These are phyloP conservation scores for Coniochaeta prunicola DNA, from an alignment of 2,329 filamentous ascomycete genomes.

Conservation along the genomic window DNA sequence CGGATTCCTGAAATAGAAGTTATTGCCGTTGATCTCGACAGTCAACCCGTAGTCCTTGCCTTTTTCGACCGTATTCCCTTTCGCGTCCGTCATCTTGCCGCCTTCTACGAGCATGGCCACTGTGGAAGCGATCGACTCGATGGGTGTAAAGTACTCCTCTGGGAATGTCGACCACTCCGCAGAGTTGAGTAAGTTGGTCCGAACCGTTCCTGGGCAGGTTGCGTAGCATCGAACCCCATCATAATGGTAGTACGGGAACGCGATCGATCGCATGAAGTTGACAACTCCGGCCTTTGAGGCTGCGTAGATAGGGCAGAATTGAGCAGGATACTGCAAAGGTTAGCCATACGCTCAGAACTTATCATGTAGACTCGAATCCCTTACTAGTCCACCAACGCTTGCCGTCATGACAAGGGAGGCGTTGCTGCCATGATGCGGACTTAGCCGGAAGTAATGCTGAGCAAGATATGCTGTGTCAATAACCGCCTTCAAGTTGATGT, in stretches of 20 bases:
- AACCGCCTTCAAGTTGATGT: conserved; percentile 27
- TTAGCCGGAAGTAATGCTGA: conserved; percentile 30
- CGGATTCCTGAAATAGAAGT: conserved; percentile 22
- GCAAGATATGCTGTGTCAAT: conserved; percentile 30
- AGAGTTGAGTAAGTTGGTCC: conserved; percentile 20
- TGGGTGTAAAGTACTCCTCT: conserved; percentile 19
- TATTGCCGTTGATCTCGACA: conserved; percentile 21
- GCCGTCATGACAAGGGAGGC: conserved; percentile 20
- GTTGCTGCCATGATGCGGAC: conserved; percentile 3
- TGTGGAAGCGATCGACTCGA: conserved; percentile 19
- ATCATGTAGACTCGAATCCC: too few relatives aligned
- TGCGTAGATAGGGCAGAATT: conserved; percentile 22
- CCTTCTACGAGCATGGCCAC: conserved; percentile 18
- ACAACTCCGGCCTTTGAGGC: conserved; percentile 24
- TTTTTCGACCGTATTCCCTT: conserved; percentile 12
- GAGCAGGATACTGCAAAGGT: conserved; percentile 17
- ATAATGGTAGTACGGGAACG: conserved; percentile 13
- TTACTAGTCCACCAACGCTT: conserved; percentile 13
- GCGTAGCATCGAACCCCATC: conserved; percentile 23
- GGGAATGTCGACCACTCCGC: conserved; percentile 22
- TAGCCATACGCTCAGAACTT: neutral
- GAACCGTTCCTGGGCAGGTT: conserved; percentile 22
- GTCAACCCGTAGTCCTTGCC: conserved; percentile 17
- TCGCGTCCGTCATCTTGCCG: conserved; percentile 15
- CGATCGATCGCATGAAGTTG: conserved; percentile 24